These are phyloP conservation scores for Linum tenue DNA, from an alignment of 345 rosid species.

Conservation along the genomic window DNA sequence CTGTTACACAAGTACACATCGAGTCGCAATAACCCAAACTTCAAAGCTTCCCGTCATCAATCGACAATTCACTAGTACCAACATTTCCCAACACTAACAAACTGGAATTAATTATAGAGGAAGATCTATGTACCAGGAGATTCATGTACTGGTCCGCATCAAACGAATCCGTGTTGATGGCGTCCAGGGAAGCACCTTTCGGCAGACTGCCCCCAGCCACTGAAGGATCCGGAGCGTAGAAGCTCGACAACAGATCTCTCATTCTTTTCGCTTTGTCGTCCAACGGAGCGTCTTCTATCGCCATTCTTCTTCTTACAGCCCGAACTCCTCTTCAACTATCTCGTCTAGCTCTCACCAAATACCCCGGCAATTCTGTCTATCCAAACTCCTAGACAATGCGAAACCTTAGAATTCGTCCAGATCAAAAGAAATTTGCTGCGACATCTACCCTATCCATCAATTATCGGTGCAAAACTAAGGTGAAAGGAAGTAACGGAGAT, in stretches of 20 bases:
- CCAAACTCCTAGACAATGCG: no score
- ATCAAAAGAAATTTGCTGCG: no score
- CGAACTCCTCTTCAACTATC: background rate
- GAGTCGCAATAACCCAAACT: no score
- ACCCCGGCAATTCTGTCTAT: no score
- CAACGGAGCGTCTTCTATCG: slow-evolving; percentile 54
- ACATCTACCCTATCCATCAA: no score
- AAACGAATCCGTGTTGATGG: slow-evolving; percentile 69
- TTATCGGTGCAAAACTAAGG: no score
- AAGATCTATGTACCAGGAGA: slow-evolving; percentile 43
- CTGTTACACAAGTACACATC: background rate
- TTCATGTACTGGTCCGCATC: slow-evolving; percentile 91
- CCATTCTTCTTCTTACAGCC: slow-evolving; percentile 32
- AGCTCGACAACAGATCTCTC: slow-evolving; percentile 98
- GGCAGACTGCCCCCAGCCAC: slow-evolving; percentile 32
- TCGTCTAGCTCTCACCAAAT: no score
- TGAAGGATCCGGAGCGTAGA: slow-evolving; percentile 92
- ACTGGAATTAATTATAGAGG: no score
- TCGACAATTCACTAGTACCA: background rate
- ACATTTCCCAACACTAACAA: background rate
- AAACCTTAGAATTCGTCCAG: no score
- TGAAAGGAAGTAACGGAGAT: no score
- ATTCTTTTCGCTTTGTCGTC: slow-evolving; percentile 98
- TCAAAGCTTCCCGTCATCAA: background rate
- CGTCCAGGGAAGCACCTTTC: slow-evolving; percentile 48